Base-by-base conservation (phyloP, 169 alveolate genomes). In the Plasmodium gallinaceum region DNA sequence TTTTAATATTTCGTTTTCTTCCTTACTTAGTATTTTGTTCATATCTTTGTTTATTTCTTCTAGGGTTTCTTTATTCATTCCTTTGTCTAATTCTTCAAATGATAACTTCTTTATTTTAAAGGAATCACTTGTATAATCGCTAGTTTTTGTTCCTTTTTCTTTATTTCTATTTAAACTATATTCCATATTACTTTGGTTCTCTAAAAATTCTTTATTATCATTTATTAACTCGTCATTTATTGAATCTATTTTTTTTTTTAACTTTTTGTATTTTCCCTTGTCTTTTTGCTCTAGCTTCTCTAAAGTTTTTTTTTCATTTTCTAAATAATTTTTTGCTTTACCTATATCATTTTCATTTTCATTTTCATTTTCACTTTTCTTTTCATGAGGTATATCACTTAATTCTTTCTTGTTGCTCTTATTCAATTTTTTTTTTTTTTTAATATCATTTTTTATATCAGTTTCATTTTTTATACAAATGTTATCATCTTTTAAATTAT, bases 231-330 rank as follows among this genome's bases (percentile, higher is more conserved):
- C 68, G 9, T 43, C 89, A 6, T 16, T 32, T 32, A 78, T n/a
- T 22, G 22, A 14, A 7, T 26, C 4, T 4, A 58, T 54, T 26
- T 74, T 74, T 42, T 42, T 60, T 22, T 74, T 20, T 48, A 7
- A n/a, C 20, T 20, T 37, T 4, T 7, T 32, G 18, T 14, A 42
- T 58, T 26, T 74, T 61, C 46, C 42, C 43, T 48, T 78, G 18
- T 66, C 89, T 24, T 65, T 66, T 51, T 22, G 16, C 20, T 58
- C 16, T 39, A 78, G 42, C 22, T 78, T 78, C 58, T 78, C 89
- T 57, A 78, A 39, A 22, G 68, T 78, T n/a, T 78, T 51, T 37
- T 78, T 78, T 37, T 78, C 89, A 62, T 78, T 78, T 42, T 78
- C 89, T 42, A 78, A 22, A 43, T 51, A 78, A 24, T 78, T 65